Percentiles rank a stretch among this genome's conserved stretches.
Evolutionary conservation across 1,139 yeast species (phyloP).

Genomic region (Tardiomyces depauwii): DNA sequence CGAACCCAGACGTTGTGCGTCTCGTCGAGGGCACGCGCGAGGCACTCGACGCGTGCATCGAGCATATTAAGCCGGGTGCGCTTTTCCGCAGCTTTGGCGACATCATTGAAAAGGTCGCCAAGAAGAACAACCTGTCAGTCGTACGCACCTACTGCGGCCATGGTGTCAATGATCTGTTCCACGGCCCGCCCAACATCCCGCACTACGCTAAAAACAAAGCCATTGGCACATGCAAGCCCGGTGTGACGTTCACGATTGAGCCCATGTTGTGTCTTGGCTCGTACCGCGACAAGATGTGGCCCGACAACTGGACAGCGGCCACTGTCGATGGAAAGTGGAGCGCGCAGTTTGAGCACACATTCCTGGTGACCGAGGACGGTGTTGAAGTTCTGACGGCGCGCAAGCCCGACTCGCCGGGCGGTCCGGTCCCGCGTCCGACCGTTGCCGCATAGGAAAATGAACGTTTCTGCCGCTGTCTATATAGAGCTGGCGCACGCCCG

Average conservation of each 20-base stretch:
- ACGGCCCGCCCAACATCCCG: constrained; percentile 86
- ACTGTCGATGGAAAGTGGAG: constrained; percentile 81
- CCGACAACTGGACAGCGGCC: constrained; percentile 94
- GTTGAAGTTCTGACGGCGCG: constrained; percentile 87
- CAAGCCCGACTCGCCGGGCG: constrained; percentile 74
- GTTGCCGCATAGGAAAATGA: too few relatives aligned
- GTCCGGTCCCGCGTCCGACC: constrained; percentile 46
- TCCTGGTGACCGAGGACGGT: constrained; percentile 88
- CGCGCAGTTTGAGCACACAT: constrained; percentile 91
- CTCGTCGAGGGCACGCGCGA: constrained; percentile 94
- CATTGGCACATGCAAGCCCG: constrained; percentile 88
- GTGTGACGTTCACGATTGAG: constrained; percentile 95
- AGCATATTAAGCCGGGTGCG: constrained; percentile 81
- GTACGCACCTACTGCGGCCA: constrained; percentile 93
- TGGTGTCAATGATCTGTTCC: constrained; percentile 82
- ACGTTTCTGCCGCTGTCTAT: too few relatives aligned
- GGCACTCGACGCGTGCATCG: constrained; percentile 73
- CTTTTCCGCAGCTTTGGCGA: constrained; percentile 84
- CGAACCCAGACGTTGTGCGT: constrained; percentile 65
- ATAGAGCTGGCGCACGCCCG: too few relatives aligned
- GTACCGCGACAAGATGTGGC: constrained; percentile 80
- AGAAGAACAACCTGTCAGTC: constrained; percentile 67
- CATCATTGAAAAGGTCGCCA: constrained; percentile 80
- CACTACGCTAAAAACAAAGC: constrained; percentile 91
- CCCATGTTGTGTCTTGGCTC: constrained; percentile 95